Base-by-base conservation (phyloP, 2,329 filamentous ascomycete species). In the Trichoderma sp. region DNA sequence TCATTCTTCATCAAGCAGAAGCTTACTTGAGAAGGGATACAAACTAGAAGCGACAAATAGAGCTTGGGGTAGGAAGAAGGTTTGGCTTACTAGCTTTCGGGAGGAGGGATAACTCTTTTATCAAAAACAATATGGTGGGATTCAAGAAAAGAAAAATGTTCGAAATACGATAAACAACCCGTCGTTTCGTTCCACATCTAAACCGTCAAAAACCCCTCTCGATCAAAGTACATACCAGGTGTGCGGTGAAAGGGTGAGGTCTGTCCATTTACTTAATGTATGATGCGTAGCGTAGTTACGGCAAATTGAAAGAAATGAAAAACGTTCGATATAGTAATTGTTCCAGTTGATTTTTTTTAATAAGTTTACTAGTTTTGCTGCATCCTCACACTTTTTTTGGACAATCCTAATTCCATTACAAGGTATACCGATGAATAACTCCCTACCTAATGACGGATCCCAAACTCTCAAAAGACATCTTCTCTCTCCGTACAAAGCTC, bases 1-100 rank as follows among this genome's bases (percentile, higher is more conserved):
- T 93, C 94, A 64, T 99, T 99, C 90, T 99, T 99, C 88, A 99
- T 99, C 89, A 99, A 99, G 90, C 96, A 98, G 88, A 99, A 99
- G 90, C 92, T 99, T 84, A 98, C 97, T 76, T 99, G 69, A 75
- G 12, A 12, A 12, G 7, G 12, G n/a, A 4, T 18, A 29, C 45
- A 33, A 16, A 16, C 21, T 12, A n/a, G 29, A 21, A 56, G 29
- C n/a, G 29, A 16, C 41, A 62, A n/a, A 41, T 29, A 63, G 27
- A 50, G 16, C 41, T 35, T 56, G 59, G 41, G 4, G 29, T 5
- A 9, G 29, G 29, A 14, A 41, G 16, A 18, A 18, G 18, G 29
- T 21, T 31, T 50, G 18, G 3, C 45, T 50, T 50, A 50, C n/a
- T 21, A n/a, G 45, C 41, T 45, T 8, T 45, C 24, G n/a, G 33